A percentile compares a stretch with the other conserved stretches of the same genome.
Conservation (phyloP, 108 stramenopile genomes). For the Schizochytrium sp. region DNA sequence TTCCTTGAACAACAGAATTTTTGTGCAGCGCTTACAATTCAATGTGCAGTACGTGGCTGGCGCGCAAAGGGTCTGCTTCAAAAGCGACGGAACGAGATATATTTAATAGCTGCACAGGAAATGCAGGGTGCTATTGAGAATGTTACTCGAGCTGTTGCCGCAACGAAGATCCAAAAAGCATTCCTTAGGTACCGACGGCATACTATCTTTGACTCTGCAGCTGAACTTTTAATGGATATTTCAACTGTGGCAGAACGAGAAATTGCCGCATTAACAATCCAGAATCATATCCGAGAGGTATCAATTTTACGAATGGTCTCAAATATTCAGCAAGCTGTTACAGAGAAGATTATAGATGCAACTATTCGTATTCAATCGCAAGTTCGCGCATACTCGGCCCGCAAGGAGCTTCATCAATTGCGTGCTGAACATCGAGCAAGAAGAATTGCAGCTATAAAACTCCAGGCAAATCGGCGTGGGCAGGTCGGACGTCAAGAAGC, state of each 20-base stretch:
- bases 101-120: not conserved
- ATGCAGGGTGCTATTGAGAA: not conserved
- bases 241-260: not conserved
- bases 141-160: not conserved
- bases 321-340: not conserved
- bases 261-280: slow-evolving; percentile 20
- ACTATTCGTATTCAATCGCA: not conserved
- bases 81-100: not conserved
- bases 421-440: not conserved
- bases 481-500: slow-evolving; percentile 26
- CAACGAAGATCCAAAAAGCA: not conserved
- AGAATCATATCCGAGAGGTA: slow-evolving; percentile 15
- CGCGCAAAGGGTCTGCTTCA: not conserved
- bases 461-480: slow-evolving; percentile 23
- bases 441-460: not conserved
- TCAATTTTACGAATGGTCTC: not conserved
- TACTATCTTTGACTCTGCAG: not conserved
- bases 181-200: not conserved
- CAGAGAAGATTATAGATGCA: not conserved
- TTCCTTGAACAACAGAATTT: not conserved
- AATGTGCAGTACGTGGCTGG: not conserved
- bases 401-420: not conserved
- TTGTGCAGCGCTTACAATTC: not conserved
- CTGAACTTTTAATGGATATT: not conserved
- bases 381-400: not conserved